Percentiles rank a stretch among this genome's conserved stretches.
Evolutionary conservation across 23 red algal species (phyloP).

Genomic region (Agarophyton chilense): DNA sequence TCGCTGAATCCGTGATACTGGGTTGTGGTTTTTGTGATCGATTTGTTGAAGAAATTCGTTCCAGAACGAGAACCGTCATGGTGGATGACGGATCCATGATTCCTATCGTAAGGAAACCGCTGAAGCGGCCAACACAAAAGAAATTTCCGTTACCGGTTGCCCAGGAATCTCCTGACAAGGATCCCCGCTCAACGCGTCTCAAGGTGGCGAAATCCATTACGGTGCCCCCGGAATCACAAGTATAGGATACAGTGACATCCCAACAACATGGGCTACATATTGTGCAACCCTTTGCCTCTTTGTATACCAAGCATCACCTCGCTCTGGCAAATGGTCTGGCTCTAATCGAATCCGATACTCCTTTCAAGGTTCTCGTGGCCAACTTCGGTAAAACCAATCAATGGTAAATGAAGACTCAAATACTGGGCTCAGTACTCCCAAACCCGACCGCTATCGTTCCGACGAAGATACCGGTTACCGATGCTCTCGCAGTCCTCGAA

Average conservation of each 20-base stretch:
- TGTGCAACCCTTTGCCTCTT: background rate
- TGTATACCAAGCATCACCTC: background rate
- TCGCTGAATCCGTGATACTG: background rate
- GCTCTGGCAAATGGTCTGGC: conserved; percentile 13
- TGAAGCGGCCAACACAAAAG: too few relatives aligned
- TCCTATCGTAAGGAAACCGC: too few relatives aligned
- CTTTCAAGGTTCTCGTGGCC: background rate
- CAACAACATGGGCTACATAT: too few relatives aligned
- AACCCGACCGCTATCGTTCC: background rate
- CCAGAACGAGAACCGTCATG: background rate
- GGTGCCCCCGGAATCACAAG: background rate
- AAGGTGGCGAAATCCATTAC: background rate
- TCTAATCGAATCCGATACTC: background rate
- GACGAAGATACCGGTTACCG: background rate
- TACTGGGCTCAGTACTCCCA: background rate
- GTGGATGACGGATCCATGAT: too few relatives aligned
- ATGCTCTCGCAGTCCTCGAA: background rate
- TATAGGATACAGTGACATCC: background rate
- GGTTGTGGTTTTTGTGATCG: background rate
- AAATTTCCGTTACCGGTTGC: too few relatives aligned
- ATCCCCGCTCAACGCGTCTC: background rate
- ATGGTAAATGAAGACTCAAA: too few relatives aligned
- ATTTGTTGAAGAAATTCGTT: background rate
- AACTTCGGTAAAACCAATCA: too few relatives aligned
- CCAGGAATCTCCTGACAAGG: too few relatives aligned